phyloP scores from a whole-genome alignment of 345 rosid genomes.

The Reutealis trisperma region DNA sequence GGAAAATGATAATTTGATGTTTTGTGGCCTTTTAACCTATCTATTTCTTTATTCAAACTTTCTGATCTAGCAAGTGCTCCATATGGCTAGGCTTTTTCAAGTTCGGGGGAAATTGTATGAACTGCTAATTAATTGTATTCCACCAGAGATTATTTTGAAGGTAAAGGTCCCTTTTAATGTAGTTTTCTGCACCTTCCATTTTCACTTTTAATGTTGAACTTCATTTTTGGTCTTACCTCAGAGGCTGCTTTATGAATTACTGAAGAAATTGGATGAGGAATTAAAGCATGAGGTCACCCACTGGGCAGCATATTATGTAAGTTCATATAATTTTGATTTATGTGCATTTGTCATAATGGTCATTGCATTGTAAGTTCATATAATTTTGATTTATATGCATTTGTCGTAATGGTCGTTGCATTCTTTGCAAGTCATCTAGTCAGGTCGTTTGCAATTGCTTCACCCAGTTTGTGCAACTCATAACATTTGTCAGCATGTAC shows the following conservation, averaged over 20 bases:
- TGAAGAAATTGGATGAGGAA: slow-evolving; percentile 88
- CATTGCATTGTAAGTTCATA: slow-evolving; percentile 44
- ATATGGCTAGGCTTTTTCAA: slow-evolving; percentile 64
- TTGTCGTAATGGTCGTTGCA: not conserved
- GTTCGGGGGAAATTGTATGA: slow-evolving; percentile 93
- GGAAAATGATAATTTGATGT: not conserved
- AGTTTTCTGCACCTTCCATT: not conserved
- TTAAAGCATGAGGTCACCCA: slow-evolving; percentile 91
- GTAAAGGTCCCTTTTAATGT: slow-evolving; percentile 31
- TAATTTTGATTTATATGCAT: not conserved
- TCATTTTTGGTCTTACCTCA: slow-evolving; percentile 31
- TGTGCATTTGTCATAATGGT: slow-evolving; percentile 2
- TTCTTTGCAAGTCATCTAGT: not conserved
- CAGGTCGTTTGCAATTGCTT: not conserved
- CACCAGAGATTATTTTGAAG: slow-evolving; percentile 87
- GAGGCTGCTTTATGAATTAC: slow-evolving; percentile 75
- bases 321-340: slow-evolving; percentile 14
- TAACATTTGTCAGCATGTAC: not conserved
- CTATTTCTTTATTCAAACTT: slow-evolving; percentile 3
- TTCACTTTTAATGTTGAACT: slow-evolving; percentile 9
- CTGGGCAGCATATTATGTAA: slow-evolving; percentile 97
- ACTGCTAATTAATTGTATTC: slow-evolving; percentile 80
- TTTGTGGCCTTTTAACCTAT: not conserved
- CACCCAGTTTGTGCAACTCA: not conserved
- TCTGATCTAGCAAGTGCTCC: slow-evolving; percentile 19